A percentile compares a stretch with the other conserved stretches of the same genome.
These are phyloP conservation scores for Erythrobasidium hasegawianum DNA, from an alignment of 1,284 basidiomycete genomes.

Conservation along the genomic window DNA sequence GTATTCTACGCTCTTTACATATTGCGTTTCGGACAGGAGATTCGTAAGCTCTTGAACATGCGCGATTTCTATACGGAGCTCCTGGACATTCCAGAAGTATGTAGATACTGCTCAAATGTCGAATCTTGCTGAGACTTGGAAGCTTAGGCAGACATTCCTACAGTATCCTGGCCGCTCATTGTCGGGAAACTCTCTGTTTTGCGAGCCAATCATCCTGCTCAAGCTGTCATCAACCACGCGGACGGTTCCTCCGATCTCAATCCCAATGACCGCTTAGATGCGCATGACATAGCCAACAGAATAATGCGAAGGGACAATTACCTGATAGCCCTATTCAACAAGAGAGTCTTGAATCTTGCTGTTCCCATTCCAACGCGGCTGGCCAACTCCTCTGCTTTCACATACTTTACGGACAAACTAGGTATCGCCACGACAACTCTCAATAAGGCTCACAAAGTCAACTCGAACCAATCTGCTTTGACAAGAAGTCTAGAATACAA, in stretches of 20 bases:
- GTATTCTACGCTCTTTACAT: slow-evolving; percentile 67
- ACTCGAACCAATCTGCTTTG: slow-evolving; percentile 53
- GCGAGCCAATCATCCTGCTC: slow-evolving; percentile 42
- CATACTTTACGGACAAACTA: slow-evolving; percentile 35
- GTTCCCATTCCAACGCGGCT: slow-evolving; percentile 63
- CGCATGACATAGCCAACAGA: slow-evolving; percentile 92
- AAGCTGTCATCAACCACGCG: slow-evolving; percentile 58
- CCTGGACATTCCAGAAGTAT: slow-evolving; percentile 58
- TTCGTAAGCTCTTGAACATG: slow-evolving; percentile 80
- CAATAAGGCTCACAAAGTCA: slow-evolving; percentile 22
- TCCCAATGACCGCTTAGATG: slow-evolving; percentile 66
- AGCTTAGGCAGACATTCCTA: slow-evolving; percentile 86
- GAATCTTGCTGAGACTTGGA: not conserved
- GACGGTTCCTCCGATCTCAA: slow-evolving; percentile 49
- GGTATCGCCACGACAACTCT: slow-evolving; percentile 42
- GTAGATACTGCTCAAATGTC: too few relatives aligned
- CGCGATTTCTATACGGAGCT: slow-evolving; percentile 72
- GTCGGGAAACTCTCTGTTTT: slow-evolving; percentile 68
- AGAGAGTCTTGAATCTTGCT: slow-evolving; percentile 83
- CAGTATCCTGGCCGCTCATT: slow-evolving; percentile 92
- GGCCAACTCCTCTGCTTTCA: slow-evolving; percentile 37
- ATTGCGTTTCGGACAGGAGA: slow-evolving; percentile 53
- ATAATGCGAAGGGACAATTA: slow-evolving; percentile 98
- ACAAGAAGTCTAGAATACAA: slow-evolving; percentile 96
- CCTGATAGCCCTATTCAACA: slow-evolving; percentile 94